A percentile compares a stretch with the other conserved stretches of the same genome.
Conservation (phyloP, 805 yeast species). For the Lipomyces spencermartinsiae region DNA sequence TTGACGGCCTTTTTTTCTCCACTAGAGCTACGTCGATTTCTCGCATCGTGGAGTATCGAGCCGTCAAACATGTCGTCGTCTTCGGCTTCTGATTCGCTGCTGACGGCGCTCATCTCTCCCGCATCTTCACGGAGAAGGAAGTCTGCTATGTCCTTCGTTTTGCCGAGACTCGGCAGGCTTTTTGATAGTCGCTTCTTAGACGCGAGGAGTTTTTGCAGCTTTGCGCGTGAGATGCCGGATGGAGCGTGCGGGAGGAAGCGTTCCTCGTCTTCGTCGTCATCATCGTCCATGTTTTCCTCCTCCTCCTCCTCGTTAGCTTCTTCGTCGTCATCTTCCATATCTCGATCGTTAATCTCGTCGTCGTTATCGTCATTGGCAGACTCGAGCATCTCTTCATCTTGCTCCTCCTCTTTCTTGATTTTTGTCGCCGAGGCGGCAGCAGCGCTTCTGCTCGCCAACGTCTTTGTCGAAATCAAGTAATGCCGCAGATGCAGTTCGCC, state of each 20-base stretch:
- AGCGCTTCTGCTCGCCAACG: constrained; percentile 40
- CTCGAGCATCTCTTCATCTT: constrained; percentile 6
- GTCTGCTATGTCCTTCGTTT: constrained; percentile 78
- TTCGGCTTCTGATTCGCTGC: constrained; percentile 93
- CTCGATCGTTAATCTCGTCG: constrained; percentile 25
- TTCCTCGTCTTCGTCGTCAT: constrained; percentile 28
- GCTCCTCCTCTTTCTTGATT: constrained; percentile 25
- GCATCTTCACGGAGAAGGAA: constrained; percentile 55
- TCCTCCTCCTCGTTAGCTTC: constrained; percentile 12
- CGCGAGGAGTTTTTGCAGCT: constrained; percentile 29
- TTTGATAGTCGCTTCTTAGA: constrained; percentile 46
- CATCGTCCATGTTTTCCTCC: constrained; percentile 19
- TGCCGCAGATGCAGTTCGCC: constrained; percentile 86
- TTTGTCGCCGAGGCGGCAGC: constrained; percentile 14
- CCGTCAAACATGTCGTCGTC: constrained; percentile 84
- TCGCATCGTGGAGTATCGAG: constrained; percentile 38
- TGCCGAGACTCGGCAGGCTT: constrained; percentile 70
- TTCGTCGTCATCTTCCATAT: constrained; percentile 20
- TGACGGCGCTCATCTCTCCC: constrained; percentile 59
- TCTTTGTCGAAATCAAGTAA: constrained; percentile 82
- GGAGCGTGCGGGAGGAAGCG: constrained; percentile 18
- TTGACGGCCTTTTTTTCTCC: constrained; percentile 81
- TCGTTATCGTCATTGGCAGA: neutral
- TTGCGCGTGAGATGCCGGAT: constrained; percentile 23
- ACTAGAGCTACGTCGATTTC: constrained; percentile 28